Evolutionary conservation across 2,329 filamentous ascomycete genomes (phyloP).

Genomic region (Fusarium solani-melongenae): DNA sequence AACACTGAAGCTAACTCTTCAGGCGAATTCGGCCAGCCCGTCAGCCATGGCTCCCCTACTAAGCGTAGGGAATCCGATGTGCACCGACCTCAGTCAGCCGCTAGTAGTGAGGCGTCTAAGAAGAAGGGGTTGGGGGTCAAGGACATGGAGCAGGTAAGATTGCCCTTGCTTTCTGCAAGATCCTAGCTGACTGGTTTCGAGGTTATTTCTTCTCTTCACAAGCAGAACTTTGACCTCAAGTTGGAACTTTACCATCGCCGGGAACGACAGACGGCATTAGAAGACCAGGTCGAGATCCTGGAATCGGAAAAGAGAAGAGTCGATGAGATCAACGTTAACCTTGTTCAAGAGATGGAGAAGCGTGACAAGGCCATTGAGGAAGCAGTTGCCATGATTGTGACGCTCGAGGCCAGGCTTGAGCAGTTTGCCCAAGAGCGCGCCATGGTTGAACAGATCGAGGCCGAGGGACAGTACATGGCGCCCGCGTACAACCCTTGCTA

Average conservation of each 20-base stretch:
- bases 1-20: slow-evolving; percentile 54
- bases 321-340: slow-evolving; percentile 67
- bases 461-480: slow-evolving; percentile 49
- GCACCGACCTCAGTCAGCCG: slow-evolving; percentile 57
- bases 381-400: slow-evolving; percentile 75
- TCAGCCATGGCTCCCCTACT: slow-evolving; percentile 53
- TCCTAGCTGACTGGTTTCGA: slow-evolving; percentile 45
- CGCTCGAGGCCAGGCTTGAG: slow-evolving; percentile 69
- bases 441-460: slow-evolving; percentile 63
- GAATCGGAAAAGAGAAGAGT: slow-evolving; percentile 65
- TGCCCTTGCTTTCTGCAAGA: too few species aligned
- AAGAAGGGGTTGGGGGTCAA: slow-evolving; percentile 71
- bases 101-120: slow-evolving; percentile 52
- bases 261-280: slow-evolving; percentile 70
- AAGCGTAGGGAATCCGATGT: slow-evolving; percentile 49
- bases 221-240: slow-evolving; percentile 83
- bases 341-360: slow-evolving; percentile 72
- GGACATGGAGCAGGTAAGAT: slow-evolving; percentile 74
- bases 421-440: slow-evolving; percentile 64
- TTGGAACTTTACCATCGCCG: slow-evolving; percentile 77
- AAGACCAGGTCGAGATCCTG: slow-evolving; percentile 66
- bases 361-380: slow-evolving; percentile 78
- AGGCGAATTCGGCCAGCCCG: slow-evolving; percentile 51
- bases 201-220: slow-evolving; percentile 75
- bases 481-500: slow-evolving; percentile 46